Conservation (phyloP, 495 filamentous ascomycete genomes). For the Talaromyces stipitatus region DNA sequence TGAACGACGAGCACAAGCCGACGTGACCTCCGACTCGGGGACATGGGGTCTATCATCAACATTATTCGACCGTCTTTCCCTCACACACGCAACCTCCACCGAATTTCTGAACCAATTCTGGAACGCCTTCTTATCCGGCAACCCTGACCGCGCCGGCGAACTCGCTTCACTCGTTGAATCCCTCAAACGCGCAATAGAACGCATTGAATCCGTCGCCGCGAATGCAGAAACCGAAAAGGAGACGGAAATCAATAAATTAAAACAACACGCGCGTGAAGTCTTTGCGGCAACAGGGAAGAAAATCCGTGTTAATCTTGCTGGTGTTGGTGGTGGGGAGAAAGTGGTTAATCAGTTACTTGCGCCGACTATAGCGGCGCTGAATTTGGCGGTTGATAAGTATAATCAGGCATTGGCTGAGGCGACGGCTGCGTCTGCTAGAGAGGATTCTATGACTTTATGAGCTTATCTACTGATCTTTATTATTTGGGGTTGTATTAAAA, state of each 20-base stretch:
- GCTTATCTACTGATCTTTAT: background rate
- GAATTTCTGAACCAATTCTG: slow-evolving; percentile 98
- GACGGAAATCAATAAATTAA: slow-evolving; percentile 47
- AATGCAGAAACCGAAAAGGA: slow-evolving; percentile 70
- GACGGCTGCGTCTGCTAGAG: slow-evolving; percentile 13
- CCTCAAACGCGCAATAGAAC: slow-evolving; percentile 62
- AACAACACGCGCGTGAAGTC: slow-evolving; percentile 58
- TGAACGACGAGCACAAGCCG: slow-evolving; percentile 32
- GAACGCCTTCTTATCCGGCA: slow-evolving; percentile 77
- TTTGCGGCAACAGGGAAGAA: slow-evolving; percentile 63
- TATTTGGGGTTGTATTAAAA: too few relatives aligned
- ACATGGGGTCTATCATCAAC: slow-evolving; percentile 56
- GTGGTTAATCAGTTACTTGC: slow-evolving; percentile 68
- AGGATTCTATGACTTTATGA: slow-evolving; percentile 2
- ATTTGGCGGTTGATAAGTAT: slow-evolving; percentile 57
- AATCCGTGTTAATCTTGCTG: slow-evolving; percentile 53
- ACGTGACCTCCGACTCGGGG: slow-evolving; percentile 24
- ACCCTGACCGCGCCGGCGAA: slow-evolving; percentile 67
- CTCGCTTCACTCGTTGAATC: slow-evolving; percentile 70
- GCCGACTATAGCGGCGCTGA: slow-evolving; percentile 59
- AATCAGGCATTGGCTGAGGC: slow-evolving; percentile 54
- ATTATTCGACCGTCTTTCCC: slow-evolving; percentile 63
- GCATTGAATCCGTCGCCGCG: slow-evolving; percentile 72
- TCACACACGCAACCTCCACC: slow-evolving; percentile 85
- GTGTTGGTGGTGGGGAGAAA: slow-evolving; percentile 63